Evolutionary conservation across 2,329 filamentous ascomycete genomes (phyloP).

Genomic region (Moelleriella libera): DNA sequence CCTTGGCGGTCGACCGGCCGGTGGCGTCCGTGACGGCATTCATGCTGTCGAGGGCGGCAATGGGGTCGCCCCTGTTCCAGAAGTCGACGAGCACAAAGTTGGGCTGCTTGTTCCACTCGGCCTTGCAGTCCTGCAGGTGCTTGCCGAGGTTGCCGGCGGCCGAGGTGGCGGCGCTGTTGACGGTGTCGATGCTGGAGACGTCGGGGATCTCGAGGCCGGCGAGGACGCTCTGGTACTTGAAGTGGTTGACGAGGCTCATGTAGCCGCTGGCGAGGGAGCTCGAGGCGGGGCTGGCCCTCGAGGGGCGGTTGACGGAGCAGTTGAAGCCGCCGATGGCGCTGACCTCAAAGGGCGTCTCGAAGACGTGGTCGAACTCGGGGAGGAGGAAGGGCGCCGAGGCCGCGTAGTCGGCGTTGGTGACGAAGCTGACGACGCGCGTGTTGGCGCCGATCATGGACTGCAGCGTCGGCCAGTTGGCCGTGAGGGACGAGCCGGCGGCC

Average conservation of each 20-base stretch:
- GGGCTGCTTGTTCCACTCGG: slow-evolving; percentile 48
- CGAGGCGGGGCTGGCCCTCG: slow-evolving; percentile 29
- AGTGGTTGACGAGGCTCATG: slow-evolving; percentile 70
- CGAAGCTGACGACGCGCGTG: slow-evolving; percentile 54
- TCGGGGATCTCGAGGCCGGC: slow-evolving; percentile 47
- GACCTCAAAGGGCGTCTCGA: slow-evolving; percentile 60
- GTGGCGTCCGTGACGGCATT: slow-evolving; percentile 37
- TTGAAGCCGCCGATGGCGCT: slow-evolving; percentile 50
- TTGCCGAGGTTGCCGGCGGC: slow-evolving; percentile 37
- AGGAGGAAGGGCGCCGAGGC: slow-evolving; percentile 41
- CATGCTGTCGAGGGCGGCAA: slow-evolving; percentile 53
- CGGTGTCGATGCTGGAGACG: slow-evolving; percentile 41
- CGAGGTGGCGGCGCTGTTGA: slow-evolving; percentile 47
- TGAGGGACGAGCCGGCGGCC: slow-evolving; percentile 22
- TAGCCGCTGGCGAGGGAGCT: slow-evolving; percentile 41
- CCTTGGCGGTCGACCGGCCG: slow-evolving; percentile 15
- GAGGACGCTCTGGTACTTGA: slow-evolving; percentile 47
- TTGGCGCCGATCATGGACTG: slow-evolving; percentile 49
- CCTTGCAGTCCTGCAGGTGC: slow-evolving; percentile 38
- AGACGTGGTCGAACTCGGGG: slow-evolving; percentile 51
- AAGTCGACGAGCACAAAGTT: slow-evolving; percentile 70
- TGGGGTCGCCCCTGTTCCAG: slow-evolving; percentile 57
- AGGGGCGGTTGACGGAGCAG: slow-evolving; percentile 56
- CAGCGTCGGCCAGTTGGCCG: slow-evolving; percentile 55
- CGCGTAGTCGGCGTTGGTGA: slow-evolving; percentile 37